Conservation (phyloP, 1,284 basidiomycete genomes). For the Cryptococcus sp. region DNA sequence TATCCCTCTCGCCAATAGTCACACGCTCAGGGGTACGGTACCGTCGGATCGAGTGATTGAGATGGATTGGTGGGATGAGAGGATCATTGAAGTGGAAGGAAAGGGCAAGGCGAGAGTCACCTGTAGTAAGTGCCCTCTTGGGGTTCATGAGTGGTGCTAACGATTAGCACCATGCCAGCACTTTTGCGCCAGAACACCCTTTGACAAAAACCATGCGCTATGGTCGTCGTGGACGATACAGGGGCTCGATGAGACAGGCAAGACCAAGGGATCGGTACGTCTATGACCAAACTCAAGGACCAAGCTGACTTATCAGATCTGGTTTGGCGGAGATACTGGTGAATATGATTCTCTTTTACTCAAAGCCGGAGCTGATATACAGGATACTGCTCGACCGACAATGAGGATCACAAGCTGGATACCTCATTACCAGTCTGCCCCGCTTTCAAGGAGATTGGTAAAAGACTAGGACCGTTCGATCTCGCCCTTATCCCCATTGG, state of each 20-base stretch:
- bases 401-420: conserved; percentile 48
- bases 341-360: not conserved
- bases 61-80: conserved; percentile 66
- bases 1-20: conserved; percentile 58
- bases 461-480: conserved; percentile 57
- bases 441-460: conserved; percentile 64
- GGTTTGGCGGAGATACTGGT: conserved; percentile 68
- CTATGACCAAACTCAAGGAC: conserved; percentile 7
- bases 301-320: conserved; percentile 44
- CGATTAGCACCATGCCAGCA: conserved; percentile 53
- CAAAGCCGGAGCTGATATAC: not conserved
- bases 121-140: conserved; percentile 24
- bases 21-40: conserved; percentile 49
- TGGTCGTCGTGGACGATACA: conserved; percentile 62
- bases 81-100: conserved; percentile 22
- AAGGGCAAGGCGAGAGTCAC: conserved; percentile 30
- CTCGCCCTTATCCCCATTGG: conserved; percentile 62
- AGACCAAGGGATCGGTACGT: conserved; percentile 6
- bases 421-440: conserved; percentile 57
- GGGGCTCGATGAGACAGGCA: conserved; percentile 9
- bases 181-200: conserved; percentile 52
- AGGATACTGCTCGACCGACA: conserved; percentile 49
- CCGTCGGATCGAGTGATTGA: conserved; percentile 52
- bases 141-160: not conserved
- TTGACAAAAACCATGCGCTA: conserved; percentile 56